Base-by-base conservation (phyloP, 306 rosid species). In the Lablab purpureus region DNA sequence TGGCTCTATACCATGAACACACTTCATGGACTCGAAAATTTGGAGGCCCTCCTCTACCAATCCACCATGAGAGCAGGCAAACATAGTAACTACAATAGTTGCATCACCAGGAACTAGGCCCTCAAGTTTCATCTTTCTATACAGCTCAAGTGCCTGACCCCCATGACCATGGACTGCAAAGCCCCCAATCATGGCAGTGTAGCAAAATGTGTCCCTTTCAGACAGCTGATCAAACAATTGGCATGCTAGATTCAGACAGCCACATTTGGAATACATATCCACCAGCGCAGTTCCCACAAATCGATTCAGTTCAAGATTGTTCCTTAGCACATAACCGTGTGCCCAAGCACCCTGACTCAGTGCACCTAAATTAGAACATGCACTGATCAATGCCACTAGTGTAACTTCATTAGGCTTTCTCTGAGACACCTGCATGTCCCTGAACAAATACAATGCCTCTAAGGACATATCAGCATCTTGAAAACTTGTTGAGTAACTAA, bases 301-400 rank as follows among this genome's bases (percentile, higher is more conserved):
- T 17, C 82, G 67, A 80, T 84, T 84, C 40, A 87, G 23, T 56
- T 62, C 72, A 68, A 87, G 75, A 71, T 68, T 69, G 71, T 86
- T 83, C 74, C 68, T 80, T 23, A 83, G 23, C 34, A 78, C 76
- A 58, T 73, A 83, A 74, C 65, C 43, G 75, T 83, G 87, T 2
- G 77, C 79, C 87, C 89, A 86, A 46, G 78, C 36, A 45, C 89
- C 89, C 65, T 86, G 85, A 83, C 85, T 68, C 62, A 83, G 76
- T 67, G 85, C 87, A 51, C 87, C 87, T 71, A 83, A 77, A 67
- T 77, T 80, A 73, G 87, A 78, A 68, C 87, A 86, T 7, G 85
- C 84, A 46, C 79, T 66, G 54, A 83, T 58, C 64, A 83, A 80
- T 37, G 87, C 85, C 70, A 83, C 85, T 14, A 83, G 50, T 50